These are phyloP conservation scores for Triticum dicoccoides DNA, from an alignment of 176 grass and related monocot species.

Conservation along the genomic window DNA sequence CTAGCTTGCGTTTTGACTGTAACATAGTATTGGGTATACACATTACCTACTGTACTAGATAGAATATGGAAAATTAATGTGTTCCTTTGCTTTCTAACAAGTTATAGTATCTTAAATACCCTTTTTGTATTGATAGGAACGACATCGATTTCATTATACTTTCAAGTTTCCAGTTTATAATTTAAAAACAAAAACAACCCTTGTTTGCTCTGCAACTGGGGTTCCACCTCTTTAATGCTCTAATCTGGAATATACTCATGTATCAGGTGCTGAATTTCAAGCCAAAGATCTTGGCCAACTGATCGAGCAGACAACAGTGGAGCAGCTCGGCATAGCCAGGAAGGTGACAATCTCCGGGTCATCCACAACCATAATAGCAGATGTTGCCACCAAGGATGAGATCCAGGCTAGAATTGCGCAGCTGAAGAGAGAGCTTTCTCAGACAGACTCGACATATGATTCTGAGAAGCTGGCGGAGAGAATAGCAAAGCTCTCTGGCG, in stretches of 20 bases:
- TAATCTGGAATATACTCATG: background rate
- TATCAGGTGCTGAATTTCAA: slow-evolving; percentile 87
- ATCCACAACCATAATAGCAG: slow-evolving; percentile 85
- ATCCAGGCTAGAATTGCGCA: slow-evolving; percentile 85
- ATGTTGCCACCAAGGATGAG: slow-evolving; percentile 79
- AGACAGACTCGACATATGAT: slow-evolving; percentile 83
- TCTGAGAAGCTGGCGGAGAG: slow-evolving; percentile 93
- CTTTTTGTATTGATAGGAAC: too few species aligned
- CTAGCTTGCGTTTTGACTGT: background rate
- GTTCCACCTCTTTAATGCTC: background rate
- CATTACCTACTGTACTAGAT: background rate
- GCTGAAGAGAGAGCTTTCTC: slow-evolving; percentile 80
- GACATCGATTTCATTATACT: background rate
- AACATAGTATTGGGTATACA: background rate
- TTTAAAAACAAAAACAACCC: background rate
- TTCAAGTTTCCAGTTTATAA: background rate
- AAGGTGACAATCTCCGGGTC: slow-evolving; percentile 69
- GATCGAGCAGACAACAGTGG: slow-evolving; percentile 72
- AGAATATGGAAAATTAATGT: background rate
- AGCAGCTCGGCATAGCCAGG: slow-evolving; percentile 74
- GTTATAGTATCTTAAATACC: background rate
- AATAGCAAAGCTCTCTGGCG: slow-evolving; percentile 89
- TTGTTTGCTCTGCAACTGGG: background rate
- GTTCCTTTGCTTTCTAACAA: background rate
- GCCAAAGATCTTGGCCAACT: slow-evolving; percentile 83